Evolutionary conservation across 1,284 basidiomycete species (phyloP).

Genomic region (Microbotryum intermedium): DNA sequence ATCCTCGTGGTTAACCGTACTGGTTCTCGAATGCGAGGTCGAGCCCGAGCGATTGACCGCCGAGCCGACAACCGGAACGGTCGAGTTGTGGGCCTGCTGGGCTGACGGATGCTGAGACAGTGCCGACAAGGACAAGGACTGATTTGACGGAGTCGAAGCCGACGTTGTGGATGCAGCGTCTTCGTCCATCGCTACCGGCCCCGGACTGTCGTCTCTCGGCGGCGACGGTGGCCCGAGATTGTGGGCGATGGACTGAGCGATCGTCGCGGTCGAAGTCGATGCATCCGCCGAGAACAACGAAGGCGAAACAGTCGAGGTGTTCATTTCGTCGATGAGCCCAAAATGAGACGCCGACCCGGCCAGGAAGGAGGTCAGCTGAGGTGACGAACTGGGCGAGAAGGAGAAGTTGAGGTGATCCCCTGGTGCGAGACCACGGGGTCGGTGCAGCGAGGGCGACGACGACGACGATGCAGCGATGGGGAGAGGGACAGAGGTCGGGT

Average conservation of each 20-base stretch:
- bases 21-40: too few species aligned
- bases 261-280: constrained; percentile 12
- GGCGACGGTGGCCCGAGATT: constrained; percentile 9
- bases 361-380: background rate
- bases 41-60: too few species aligned
- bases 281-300: constrained; percentile 17
- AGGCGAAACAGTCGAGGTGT: constrained; percentile 19
- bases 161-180: background rate
- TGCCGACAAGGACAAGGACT: background rate
- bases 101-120: background rate
- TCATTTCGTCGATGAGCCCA: constrained; percentile 1
- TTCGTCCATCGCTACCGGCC: background rate
- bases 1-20: constrained; percentile 9
- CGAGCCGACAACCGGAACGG: too few species aligned
- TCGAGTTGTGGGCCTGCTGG: background rate
- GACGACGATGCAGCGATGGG: background rate
- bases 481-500: too few species aligned
- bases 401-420: constrained; percentile 14
- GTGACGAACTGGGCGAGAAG: constrained; percentile 23
- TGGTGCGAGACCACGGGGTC: background rate
- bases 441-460: background rate
- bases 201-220: background rate
- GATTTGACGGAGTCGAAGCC: background rate
- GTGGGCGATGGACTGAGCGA: constrained; percentile 15
- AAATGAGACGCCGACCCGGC: background rate